Evolutionary conservation across 345 rosid species (phyloP), one percentile per base, ranked within the genome.

Genomic region (Triadica sebifera): DNA sequence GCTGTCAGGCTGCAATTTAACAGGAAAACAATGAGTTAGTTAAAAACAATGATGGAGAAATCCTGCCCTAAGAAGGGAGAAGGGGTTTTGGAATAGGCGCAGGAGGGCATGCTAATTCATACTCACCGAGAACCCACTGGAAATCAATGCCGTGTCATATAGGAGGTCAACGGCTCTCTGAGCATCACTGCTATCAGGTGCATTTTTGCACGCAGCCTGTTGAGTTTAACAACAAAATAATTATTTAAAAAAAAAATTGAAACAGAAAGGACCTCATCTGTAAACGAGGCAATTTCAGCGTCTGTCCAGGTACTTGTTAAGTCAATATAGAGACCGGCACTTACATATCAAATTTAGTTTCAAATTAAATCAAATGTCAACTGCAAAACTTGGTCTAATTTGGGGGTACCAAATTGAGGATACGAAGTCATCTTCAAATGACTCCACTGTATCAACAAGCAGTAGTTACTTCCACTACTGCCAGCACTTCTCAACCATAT

Each of bases 151-250:
- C 13, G 99, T 93, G 62, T 96, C 98, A 71, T 84, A 96, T 55
- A 96, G 84, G 37, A 96, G 95, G 65, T 93, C 99, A 13, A 89
- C 92, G 58, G 92, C 98, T 88, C 98, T 89, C 85, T 84, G 85
- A 57, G 98, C 97, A 64, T 96, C 97, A 34, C 64, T 25, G 77
- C 97, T 88, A 38, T 93, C 96, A 6, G 95, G 96, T 24, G 89
- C 92, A 74, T 87, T 89, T 85, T 89, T 96, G 86, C 97, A 91
- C 25, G 99, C 99, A 84, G 97, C 99, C 97, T 95, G 75, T 78
- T 82, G 45, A 49, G 49, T 47, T 57, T 3, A 57, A 65, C 47
- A 45, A 71, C 61, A 46, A 51, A 2, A 24, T 53, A 29, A 29
- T 29, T 29, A 29, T 29, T 29, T 52, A 37, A 17, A 50, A 22